Percentiles rank a stretch among this genome's conserved stretches.
Evolutionary conservation across 306 rosid species (phyloP).

Genomic region (Styphnolobium japonicum): DNA sequence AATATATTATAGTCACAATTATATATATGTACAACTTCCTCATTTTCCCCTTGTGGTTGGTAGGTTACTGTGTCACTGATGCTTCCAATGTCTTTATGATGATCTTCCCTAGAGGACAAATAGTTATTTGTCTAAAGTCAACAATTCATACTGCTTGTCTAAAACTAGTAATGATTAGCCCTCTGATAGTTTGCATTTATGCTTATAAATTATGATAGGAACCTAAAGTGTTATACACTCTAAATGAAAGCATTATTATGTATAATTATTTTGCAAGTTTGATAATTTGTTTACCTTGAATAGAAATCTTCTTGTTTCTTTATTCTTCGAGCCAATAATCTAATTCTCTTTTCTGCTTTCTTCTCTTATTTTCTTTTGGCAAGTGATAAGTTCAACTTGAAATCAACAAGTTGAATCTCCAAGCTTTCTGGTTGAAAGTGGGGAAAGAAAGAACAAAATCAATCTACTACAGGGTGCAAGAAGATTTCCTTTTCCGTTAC

Average conservation of each 20-base stretch:
- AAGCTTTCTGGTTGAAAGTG: background rate
- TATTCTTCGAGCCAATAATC: background rate
- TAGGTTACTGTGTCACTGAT: background rate
- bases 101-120: background rate
- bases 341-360: background rate
- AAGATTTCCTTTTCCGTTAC: background rate
- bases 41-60: background rate
- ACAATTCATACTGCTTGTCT: background rate
- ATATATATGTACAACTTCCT: background rate
- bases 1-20: background rate
- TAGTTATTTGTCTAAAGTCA: background rate
- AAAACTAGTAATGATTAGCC: background rate
- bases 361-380: background rate
- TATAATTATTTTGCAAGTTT: background rate
- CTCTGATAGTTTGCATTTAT: slow-evolving; percentile 7
- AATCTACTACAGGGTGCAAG: background rate
- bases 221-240: background rate
- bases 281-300: background rate
- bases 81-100: background rate
- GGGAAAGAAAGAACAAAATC: background rate
- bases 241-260: slow-evolving; percentile 1
- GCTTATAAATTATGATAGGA: background rate
- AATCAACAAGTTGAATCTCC: background rate
- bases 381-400: background rate
- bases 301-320: background rate